Conservation (phyloP, 495 filamentous ascomycete species). For the Penicillium simplicissimum region DNA sequence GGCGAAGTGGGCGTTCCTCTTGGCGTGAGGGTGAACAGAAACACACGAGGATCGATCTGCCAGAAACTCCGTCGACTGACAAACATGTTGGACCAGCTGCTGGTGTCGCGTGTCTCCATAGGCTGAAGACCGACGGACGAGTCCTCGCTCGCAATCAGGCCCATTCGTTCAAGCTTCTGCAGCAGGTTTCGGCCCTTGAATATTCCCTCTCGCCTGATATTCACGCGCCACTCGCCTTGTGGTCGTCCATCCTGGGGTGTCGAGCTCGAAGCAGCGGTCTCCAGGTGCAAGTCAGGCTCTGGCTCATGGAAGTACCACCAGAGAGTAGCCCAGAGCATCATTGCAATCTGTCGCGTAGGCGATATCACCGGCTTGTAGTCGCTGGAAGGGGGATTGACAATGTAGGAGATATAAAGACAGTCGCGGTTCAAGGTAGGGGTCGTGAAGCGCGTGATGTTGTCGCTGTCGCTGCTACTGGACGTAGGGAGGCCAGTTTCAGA, state of each 20-base stretch:
- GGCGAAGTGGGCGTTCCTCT: slow-evolving; percentile 42
- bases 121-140: slow-evolving; percentile 68
- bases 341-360: slow-evolving; percentile 81
- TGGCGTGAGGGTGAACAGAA: slow-evolving; percentile 83
- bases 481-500: slow-evolving; percentile 12
- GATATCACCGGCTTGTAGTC: slow-evolving; percentile 79
- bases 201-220: slow-evolving; percentile 82
- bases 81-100: slow-evolving; percentile 79
- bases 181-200: slow-evolving; percentile 78
- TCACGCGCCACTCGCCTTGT: slow-evolving; percentile 83
- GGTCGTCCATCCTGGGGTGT: slow-evolving; percentile 72
- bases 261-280: slow-evolving; percentile 59
- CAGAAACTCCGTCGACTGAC: slow-evolving; percentile 80
- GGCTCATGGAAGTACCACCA: slow-evolving; percentile 93
- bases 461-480: slow-evolving; percentile 23
- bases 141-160: slow-evolving; percentile 73
- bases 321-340: slow-evolving; percentile 94
- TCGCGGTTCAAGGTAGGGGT: slow-evolving; percentile 74
- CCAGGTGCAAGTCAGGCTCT: slow-evolving; percentile 52
- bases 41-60: slow-evolving; percentile 85
- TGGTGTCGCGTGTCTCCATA: slow-evolving; percentile 57
- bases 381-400: slow-evolving; percentile 74
- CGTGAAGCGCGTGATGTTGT: slow-evolving; percentile 56
- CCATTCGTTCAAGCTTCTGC: slow-evolving; percentile 93
- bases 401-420: slow-evolving; percentile 84